A percentile compares a stretch with the other conserved stretches of the same genome.
Evolutionary conservation across 345 rosid genomes (phyloP).

Genomic region (Streptanthus diversifolius): DNA sequence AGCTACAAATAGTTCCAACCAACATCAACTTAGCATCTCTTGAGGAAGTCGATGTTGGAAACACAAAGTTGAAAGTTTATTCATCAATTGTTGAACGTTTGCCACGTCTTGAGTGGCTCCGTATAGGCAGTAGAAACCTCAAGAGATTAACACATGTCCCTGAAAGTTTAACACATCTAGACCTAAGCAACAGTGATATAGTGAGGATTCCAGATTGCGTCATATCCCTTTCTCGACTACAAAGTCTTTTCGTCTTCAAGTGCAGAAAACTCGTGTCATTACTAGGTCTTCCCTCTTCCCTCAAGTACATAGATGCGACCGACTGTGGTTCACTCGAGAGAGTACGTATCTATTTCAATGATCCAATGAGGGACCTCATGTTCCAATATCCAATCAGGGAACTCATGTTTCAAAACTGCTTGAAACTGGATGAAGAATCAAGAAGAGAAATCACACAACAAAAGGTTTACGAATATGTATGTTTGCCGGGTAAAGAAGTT

Average conservation of each 20-base stretch:
- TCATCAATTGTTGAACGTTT: background rate
- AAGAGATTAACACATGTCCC: slow-evolving; percentile 11
- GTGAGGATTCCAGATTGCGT: slow-evolving; percentile 1
- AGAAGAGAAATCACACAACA: slow-evolving; percentile 3
- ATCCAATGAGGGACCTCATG: background rate
- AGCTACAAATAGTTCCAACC: slow-evolving; percentile 1
- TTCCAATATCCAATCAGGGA: background rate
- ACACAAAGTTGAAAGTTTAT: slow-evolving; percentile 5
- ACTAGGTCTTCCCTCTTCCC: background rate
- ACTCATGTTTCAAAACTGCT: slow-evolving; percentile 14
- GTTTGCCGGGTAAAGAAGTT: slow-evolving; percentile 7
- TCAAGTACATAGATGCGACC: background rate
- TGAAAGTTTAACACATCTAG: background rate
- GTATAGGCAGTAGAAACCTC: slow-evolving; percentile 12
- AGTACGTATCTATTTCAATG: background rate
- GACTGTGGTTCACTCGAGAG: background rate
- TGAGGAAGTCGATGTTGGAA: background rate
- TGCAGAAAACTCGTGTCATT: background rate
- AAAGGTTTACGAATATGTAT: background rate
- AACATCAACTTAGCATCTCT: slow-evolving; percentile 10
- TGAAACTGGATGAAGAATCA: background rate
- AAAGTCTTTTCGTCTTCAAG: slow-evolving; percentile 2
- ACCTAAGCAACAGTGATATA: background rate
- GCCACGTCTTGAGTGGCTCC: background rate
- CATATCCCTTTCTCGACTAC: background rate